Base-by-base conservation (phyloP, 305 asterid genomes). In the Withania somnifera region DNA sequence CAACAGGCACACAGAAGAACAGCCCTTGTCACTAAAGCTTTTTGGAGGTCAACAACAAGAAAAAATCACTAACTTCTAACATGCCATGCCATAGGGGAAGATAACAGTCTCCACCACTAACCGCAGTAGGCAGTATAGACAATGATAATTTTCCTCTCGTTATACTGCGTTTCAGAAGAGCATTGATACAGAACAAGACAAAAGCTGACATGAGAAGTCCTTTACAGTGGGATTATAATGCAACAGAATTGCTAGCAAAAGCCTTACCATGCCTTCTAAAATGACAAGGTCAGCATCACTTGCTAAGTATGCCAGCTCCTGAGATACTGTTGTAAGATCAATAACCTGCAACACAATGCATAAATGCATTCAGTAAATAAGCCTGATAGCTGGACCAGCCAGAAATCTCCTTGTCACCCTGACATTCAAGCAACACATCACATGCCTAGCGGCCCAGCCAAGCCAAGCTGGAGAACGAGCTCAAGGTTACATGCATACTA, bases 221-320 rank as follows among this genome's bases (percentile, higher is more conserved):
- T 66, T 66, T 1, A 51, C 10, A 28, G 30, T 51, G 26, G 14
- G 11, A 78, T 56, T 57, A 10, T 15, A 50, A 28, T 77, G 57
- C 73, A 22, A 57, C 10, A 36, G 52, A 19, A 36, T 6, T 40
- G 5, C 57, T 64, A 13, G 40, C 69, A 45, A n/a, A 4, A 42
- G 77, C 50, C 90, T 89, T 83, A 95, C 98, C 99, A 95, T 95
- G 87, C 99, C 99, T 90, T 95, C 99, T 92, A 94, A n/a, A 84
- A 95, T 85, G 84, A 95, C 93, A 7, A 95, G 90, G 88, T 95
- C 99, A 3, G 97, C 95, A 85, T 91, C 99, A 87, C 90, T 90
- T 73, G 97, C 93, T 77, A 94, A 86, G 88, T 93, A 95, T 64
- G 98, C 96, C 69, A 94, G 92, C 89, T 95, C 98, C 89, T 94